Evolutionary conservation across 164 flowering plant genomes (phyloP), one percentile per base, ranked within the genome.

Genomic region (Stephania cephalantha): DNA sequence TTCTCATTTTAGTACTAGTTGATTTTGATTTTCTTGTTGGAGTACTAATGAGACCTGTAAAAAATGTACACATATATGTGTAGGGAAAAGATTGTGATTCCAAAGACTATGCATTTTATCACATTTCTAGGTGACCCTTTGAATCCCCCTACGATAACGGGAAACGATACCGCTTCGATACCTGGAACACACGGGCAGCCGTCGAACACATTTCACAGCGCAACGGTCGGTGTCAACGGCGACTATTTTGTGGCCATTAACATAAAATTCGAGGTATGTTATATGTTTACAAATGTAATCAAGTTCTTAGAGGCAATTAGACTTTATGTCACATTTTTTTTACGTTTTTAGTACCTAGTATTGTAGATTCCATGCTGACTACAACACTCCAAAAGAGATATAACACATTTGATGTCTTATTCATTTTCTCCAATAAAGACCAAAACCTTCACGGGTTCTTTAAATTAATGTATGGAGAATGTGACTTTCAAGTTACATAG

Each of bases 61-160:
- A 48, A 48, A 1, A 48, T 48, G 6, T 48, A 12, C 9, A 48
- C 2, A 4, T 72, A 7, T 73, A 4, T 72, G 3, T 73, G n/a
- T 73, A 91, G 95, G 89, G 97, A 92, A 78, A 89, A 89, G 79
- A 76, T 92, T 52, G 45, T 35, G 52, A 78, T 90, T 70, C 86
- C 85, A 2, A 86, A 71, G 76, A 76, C 76, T 0, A 50, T 78
- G 84, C 84, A 81, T 6, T 92, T 87, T 71, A 73, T 89, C n/a
- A 89, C 92, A 31, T 85, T 88, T n/a, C 44, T 77, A 20, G 97
- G 95, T 17, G 86, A 90, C 48, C 45, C 83, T 0, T 45, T 15
- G 2, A 81, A 87, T 22, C 89, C 89, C 8, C 95, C 97, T 22
- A 84, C 82, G 0, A 86, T 92, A 46, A 86, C 93, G 2, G 88